Evolutionary conservation across 805 yeast genomes (phyloP), one percentile per base, ranked within the genome.

Genomic region (Yamadazyma tumulicola): DNA sequence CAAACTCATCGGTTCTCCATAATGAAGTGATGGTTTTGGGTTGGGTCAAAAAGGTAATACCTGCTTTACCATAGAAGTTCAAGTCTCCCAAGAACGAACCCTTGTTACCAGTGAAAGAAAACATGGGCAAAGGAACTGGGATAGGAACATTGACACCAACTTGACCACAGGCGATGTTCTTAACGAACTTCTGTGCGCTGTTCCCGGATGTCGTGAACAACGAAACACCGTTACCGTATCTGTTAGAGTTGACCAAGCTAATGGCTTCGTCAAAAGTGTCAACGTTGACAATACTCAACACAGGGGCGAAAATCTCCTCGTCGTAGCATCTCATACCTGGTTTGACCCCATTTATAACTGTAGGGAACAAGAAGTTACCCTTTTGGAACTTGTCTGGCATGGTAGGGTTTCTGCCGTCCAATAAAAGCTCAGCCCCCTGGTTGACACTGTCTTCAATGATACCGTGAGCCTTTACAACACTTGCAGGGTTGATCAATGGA

Each of bases 71-170:
- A 59, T 81, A 81, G 57, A 81, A 81, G 67, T 82, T 82, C 69
- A 82, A 72, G 54, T 82, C 88, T 22, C 89, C 89, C 46, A 81
- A 67, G 74, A 82, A 81, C 5, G 85, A 79, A 24, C 77, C 83
- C 62, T 79, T 79, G 57, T 75, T 76, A 18, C 89, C 89, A 9
- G 89, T 82, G 65, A 81, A 81, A 3, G 85, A 78, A 59, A 81
- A 81, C 85, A 82, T 79, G 40, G 89, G 88, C 55, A 82, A 64
- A 32, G 89, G 89, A 13, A 81, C 89, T 4, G 89, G 89, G 42
- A 81, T 82, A 11, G 89, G 88, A 23, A 81, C 86, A 49, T 81
- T 81, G 47, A 81, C 69, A 37, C 89, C 89, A 32, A 81, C 84
- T 59, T 81, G 88, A 20, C 89, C 89, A 37, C 81, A 77, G 39